Base-by-base conservation (phyloP, 345 rosid genomes). In the Zanthoxylum bungeanum region DNA sequence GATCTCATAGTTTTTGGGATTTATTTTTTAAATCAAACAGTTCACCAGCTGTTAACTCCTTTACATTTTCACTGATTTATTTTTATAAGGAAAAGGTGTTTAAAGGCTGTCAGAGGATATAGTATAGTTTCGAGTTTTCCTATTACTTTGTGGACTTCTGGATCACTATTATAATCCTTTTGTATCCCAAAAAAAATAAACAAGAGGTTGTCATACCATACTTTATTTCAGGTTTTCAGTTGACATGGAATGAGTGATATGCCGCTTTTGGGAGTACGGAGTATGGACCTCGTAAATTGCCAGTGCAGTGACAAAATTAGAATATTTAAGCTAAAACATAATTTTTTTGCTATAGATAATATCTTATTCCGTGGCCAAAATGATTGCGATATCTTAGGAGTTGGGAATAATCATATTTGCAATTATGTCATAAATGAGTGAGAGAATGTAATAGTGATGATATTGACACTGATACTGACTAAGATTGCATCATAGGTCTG, bases 1-100 rank as follows among this genome's bases (percentile, higher is more conserved):
- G 72, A 68, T 55, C 52, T 37, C 17, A 66, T 28, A 22, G 12
- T 22, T 33, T 66, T 24, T 14, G 28, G 60, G 60, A 33, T 66
- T n/a, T 12, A 50, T 3, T 31, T 50, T 30, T 51, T 51, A 14
- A 22, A 11, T 7, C 7, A 50, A 37, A 51, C 28, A 22, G 31
- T 52, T 67, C 40, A 57, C 28, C 9, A 2, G 10, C 22, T 55
- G 4, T 30, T 69, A 57, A 12, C 7, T 40, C 4, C 31, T 34
- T 34, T 24, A 24, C 7, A n/a, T 28, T 47, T 65, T 33, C 0
- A 25, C 1, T 2, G 0, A 14, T 37, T 44, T 37, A 27, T 34
- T 25, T 10, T 19, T 37, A n/a, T 16, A 4, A 7, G 14, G 2
- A 34, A 52, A 9, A 5, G 14, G 16, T 40, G 30, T 46, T 66